Evolutionary conservation across 768 basidiomycete genomes (phyloP).

Genomic region (Lactarius psammicola): DNA sequence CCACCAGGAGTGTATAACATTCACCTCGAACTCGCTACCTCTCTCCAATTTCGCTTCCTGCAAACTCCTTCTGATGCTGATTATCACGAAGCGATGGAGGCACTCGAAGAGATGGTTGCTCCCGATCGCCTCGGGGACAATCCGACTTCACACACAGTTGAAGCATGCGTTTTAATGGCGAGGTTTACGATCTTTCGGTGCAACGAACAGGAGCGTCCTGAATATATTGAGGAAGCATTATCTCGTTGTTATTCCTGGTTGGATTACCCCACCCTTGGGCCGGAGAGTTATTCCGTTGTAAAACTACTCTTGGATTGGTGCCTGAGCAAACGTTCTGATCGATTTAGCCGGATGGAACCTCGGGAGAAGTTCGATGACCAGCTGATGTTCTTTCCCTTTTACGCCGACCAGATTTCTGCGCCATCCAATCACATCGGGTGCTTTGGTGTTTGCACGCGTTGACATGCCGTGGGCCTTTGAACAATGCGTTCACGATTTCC

Average conservation of each 20-base stretch:
- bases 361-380: neutral
- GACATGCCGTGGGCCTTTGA: neutral
- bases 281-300: neutral
- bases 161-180: neutral
- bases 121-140: neutral
- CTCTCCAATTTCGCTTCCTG: neutral
- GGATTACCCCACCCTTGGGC: neutral
- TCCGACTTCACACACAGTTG: neutral
- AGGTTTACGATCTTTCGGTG: neutral
- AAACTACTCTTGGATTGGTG: neutral
- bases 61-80: neutral
- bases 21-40: neutral
- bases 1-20: neutral
- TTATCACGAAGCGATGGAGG: neutral
- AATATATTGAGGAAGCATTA: neutral
- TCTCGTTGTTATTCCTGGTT: neutral
- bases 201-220: neutral
- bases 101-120: neutral
- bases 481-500: neutral
- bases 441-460: neutral
- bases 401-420: neutral
- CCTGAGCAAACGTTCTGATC: neutral
- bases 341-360: neutral
- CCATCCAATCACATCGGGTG: neutral
- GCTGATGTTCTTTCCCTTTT: neutral